Conservation (phyloP, 768 basidiomycete genomes). For the Macrocybe gigantea region DNA sequence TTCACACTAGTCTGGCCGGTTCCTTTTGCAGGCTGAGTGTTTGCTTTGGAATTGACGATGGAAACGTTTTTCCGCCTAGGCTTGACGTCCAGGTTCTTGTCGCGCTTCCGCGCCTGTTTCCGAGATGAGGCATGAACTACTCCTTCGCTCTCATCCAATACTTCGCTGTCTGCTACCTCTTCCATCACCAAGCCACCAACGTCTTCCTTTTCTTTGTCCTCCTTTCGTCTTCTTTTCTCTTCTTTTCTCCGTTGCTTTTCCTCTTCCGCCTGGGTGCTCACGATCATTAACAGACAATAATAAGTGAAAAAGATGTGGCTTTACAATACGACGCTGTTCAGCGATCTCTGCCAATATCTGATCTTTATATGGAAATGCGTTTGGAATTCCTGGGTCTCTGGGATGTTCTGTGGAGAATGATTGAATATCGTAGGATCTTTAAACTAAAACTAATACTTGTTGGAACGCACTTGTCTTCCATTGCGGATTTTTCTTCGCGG, state of each 20-base stretch:
- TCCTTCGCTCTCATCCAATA: conserved; percentile 45
- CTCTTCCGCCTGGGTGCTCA: conserved; percentile 55
- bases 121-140: conserved; percentile 40
- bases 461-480: conserved; percentile 81
- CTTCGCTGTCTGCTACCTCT: conserved; percentile 19
- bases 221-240: conserved; percentile 39
- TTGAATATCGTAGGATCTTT: background rate
- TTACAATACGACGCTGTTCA: conserved; percentile 70
- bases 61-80: too few species aligned
- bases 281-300: background rate
- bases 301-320: conserved; percentile 12
- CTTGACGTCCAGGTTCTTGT: conserved; percentile 6
- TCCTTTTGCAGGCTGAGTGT: too few species aligned
- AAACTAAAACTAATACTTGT: too few species aligned
- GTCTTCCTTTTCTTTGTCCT: conserved; percentile 17
- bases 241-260: conserved; percentile 67
- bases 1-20: too few species aligned
- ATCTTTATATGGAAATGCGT: conserved; percentile 91
- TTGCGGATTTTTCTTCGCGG: conserved; percentile 70
- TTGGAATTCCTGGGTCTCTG: conserved; percentile 93
- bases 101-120: conserved; percentile 29
- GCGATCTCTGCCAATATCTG: conserved; percentile 88
- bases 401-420: conserved; percentile 48
- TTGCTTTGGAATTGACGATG: too few species aligned
- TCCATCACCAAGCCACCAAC: conserved; percentile 21